phyloP scores from a whole-genome alignment of 257 asterid genomes.

The Nicotiana benthamiana region DNA sequence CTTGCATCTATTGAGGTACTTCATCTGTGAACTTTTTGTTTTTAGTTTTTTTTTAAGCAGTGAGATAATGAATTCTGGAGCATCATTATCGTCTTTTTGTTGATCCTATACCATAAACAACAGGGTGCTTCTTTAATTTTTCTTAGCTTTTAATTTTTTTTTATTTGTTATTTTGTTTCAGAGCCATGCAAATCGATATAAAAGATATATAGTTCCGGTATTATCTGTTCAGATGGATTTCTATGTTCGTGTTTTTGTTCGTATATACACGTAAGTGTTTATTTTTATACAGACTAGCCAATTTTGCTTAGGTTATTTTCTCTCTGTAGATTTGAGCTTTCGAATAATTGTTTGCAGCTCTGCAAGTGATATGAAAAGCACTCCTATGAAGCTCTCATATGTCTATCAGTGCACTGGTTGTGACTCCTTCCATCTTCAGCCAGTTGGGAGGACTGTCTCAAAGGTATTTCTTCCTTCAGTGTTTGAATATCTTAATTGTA shows the following conservation, averaged over 20 bases:
- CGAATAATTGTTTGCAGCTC: constrained; percentile 50
- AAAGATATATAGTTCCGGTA: constrained; percentile 86
- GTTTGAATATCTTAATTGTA: background rate
- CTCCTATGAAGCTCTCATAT: constrained; percentile 90
- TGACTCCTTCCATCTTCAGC: constrained; percentile 96
- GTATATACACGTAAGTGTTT: constrained; percentile 69
- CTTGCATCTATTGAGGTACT: constrained; percentile 93
- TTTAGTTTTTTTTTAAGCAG: background rate
- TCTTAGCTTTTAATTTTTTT: background rate
- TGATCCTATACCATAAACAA: background rate
- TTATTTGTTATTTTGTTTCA: constrained; percentile 27
- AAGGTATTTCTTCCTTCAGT: constrained; percentile 40
- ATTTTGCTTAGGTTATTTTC: background rate
- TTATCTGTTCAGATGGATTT: constrained; percentile 94
- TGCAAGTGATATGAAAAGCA: constrained; percentile 89
- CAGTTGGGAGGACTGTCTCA: constrained; percentile 71
- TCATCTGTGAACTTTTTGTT: background rate
- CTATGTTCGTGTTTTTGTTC: constrained; percentile 94
- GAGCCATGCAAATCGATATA: constrained; percentile 98
- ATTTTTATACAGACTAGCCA: background rate
- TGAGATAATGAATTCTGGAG: background rate
- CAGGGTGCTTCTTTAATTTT: background rate
- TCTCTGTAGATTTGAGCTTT: constrained; percentile 5
- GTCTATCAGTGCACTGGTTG: constrained; percentile 92
- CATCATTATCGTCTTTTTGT: background rate